These are phyloP conservation scores for Tagetes erecta DNA, from an alignment of 129 eudicot genomes.

Conservation along the genomic window DNA sequence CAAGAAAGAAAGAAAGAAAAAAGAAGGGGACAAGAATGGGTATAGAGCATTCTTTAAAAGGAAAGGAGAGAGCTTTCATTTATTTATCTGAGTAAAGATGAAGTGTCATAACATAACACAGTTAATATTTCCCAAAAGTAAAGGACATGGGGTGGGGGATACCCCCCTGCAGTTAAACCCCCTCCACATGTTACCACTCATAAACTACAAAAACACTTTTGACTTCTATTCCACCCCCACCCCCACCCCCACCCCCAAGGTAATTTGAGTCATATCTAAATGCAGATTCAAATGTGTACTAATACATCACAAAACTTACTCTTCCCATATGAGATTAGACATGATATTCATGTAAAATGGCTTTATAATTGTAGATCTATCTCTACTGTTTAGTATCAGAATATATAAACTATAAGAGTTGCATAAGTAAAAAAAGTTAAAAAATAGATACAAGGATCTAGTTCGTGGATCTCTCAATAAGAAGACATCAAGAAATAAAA, in stretches of 20 bases:
- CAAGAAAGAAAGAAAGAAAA: constrained; percentile 9
- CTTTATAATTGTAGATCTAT: not conserved
- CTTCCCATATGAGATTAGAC: too few relatives aligned
- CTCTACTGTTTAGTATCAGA: not conserved
- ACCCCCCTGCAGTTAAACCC: constrained; percentile 29
- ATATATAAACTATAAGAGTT: not conserved
- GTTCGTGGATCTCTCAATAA: not conserved
- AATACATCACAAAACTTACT: too few relatives aligned
- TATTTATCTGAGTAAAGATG: constrained; percentile 35
- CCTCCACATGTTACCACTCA: constrained; percentile 41
- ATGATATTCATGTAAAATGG: not conserved
- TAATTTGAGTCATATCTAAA: not conserved
- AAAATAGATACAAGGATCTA: not conserved
- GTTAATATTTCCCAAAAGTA: constrained; percentile 29
- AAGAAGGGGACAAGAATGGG: constrained; percentile 26
- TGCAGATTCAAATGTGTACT: not conserved
- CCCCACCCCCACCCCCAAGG: constrained; percentile 21
- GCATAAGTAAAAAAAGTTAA: not conserved
- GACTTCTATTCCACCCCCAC: constrained; percentile 30
- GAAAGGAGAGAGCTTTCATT: constrained; percentile 21
- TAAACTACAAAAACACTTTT: constrained; percentile 35
- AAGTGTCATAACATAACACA: constrained; percentile 34
- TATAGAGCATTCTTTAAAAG: constrained; percentile 23
- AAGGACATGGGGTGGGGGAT: constrained; percentile 31
- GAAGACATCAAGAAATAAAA: not conserved